A percentile compares a stretch with the other conserved stretches of the same genome.
Evolutionary conservation across 1,284 basidiomycete species (phyloP).

Genomic region (Naganishia sp.): DNA sequence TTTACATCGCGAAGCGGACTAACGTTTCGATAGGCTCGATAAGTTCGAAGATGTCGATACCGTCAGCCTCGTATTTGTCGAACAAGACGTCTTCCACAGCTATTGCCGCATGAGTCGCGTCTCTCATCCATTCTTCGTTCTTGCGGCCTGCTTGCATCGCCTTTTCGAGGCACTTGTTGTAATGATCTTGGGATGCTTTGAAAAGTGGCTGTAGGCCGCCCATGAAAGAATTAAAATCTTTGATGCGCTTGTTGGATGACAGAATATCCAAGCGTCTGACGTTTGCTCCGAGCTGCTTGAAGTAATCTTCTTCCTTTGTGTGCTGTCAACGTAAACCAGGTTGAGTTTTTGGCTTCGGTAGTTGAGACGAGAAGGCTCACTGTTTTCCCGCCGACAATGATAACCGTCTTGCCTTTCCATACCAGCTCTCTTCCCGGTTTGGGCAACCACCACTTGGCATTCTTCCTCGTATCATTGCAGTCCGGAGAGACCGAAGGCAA

Average conservation of each 20-base stretch:
- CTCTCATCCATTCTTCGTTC: background rate
- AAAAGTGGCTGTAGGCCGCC: background rate
- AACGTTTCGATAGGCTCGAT: constrained; percentile 16
- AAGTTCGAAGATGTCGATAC: background rate
- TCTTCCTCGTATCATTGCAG: constrained; percentile 14
- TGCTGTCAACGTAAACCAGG: background rate
- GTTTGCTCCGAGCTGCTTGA: constrained; percentile 10
- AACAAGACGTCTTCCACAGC: constrained; percentile 14
- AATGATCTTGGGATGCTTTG: background rate
- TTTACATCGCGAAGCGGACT: background rate
- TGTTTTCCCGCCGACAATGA: constrained; percentile 25
- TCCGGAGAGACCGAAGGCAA: constrained; percentile 5
- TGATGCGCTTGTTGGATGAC: constrained; percentile 8
- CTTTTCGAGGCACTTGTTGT: background rate
- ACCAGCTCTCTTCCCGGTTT: constrained; percentile 11
- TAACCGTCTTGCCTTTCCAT: constrained; percentile 32
- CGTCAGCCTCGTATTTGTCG: background rate
- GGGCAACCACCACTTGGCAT: constrained; percentile 28
- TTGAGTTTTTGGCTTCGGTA: background rate
- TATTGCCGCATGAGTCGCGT: background rate
- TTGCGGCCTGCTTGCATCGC: background rate
- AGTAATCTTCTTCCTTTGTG: constrained; percentile 2
- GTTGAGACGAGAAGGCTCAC: background rate
- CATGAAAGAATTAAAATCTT: background rate
- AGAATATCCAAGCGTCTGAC: constrained; percentile 4